Conservation (phyloP, 2,329 filamentous ascomycete genomes). For the Alternaria sp. region DNA sequence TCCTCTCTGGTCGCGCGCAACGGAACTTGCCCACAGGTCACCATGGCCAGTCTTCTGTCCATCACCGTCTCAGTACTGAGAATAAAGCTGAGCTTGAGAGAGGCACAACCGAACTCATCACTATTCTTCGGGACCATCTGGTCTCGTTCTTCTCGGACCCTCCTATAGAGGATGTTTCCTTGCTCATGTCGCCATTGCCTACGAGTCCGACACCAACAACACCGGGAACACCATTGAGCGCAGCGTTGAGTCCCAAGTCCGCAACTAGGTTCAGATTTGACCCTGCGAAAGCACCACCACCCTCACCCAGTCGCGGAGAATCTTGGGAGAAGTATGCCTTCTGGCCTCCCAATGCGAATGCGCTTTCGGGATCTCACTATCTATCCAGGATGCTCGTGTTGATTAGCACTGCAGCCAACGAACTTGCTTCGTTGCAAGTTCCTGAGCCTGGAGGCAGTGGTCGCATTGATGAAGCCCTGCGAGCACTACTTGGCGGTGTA, state of each 20-base stretch:
- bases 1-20: slow-evolving; percentile 87
- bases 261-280: slow-evolving; percentile 84
- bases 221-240: slow-evolving; percentile 65
- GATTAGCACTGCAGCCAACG: slow-evolving; percentile 85
- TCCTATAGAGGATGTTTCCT: slow-evolving; percentile 88
- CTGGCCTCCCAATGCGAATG: slow-evolving; percentile 93
- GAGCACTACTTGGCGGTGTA: slow-evolving; percentile 75
- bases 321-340: slow-evolving; percentile 94
- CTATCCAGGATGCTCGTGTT: slow-evolving; percentile 81
- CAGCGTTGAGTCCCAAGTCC: slow-evolving; percentile 65
- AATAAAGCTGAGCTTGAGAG: slow-evolving; percentile 76
- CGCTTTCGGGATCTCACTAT: slow-evolving; percentile 89
- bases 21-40: slow-evolving; percentile 79
- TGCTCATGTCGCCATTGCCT: slow-evolving; percentile 82
- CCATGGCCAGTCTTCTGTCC: slow-evolving; percentile 79
- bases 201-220: slow-evolving; percentile 68
- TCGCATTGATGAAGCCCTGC: slow-evolving; percentile 71
- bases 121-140: slow-evolving; percentile 80
- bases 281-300: slow-evolving; percentile 76
- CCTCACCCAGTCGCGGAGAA: slow-evolving; percentile 77
- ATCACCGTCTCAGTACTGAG: slow-evolving; percentile 79
- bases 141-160: slow-evolving; percentile 84
- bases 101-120: slow-evolving; percentile 82
- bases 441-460: slow-evolving; percentile 65
- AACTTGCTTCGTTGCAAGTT: slow-evolving; percentile 79